Evolutionary conservation across 2,329 filamentous ascomycete species (phyloP), one percentile per base, ranked within the genome.

Genomic region (Aspergillus bombycis): DNA sequence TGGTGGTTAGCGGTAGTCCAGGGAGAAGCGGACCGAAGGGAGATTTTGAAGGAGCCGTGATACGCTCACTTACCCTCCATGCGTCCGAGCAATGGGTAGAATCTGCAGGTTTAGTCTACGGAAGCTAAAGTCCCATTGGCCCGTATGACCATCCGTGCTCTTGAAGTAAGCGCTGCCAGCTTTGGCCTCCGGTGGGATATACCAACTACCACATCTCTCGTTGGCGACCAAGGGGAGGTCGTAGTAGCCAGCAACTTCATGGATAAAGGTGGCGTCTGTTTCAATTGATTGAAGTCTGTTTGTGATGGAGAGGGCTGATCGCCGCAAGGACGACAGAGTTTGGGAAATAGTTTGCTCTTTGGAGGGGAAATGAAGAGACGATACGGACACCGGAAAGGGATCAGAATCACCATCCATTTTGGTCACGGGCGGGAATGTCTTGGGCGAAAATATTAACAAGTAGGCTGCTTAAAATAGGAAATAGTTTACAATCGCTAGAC

Each of bases 181-280:
- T 78, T 94, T 95, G 30, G 73, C 72, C 9, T 77, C 77, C 0
- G 89, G 89, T 3, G 81, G 79, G 30, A 98, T 91, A 76, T 98
- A 98, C 95, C 95, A 99, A 78, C 92, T 94, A 0, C 95, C 95
- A 76, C 95, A 98, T 64, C 95, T 87, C 81, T 98, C 94, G 74
- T 99, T 99, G 34, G 94, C 93, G 16, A 98, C 83, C 1, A 98
- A 82, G 0, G 93, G 93, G 1, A 94, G 81, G 3, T 72, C 67
- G 68, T 83, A 79, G 55, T 78, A 72, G 16, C 77, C 70, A 21
- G 78, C 76, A 0, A 93, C 89, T 9, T 81, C 75, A 28, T 81
- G 77, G 26, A 95, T 91, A 75, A 97, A 98, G 1, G 77, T 76
- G 10, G 93, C 89, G 77, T 98, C 95, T 32, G 85, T 80, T 64